Evolutionary conservation across 2,329 filamentous ascomycete species (phyloP).

Genomic region (Ceratocystis papillata): DNA sequence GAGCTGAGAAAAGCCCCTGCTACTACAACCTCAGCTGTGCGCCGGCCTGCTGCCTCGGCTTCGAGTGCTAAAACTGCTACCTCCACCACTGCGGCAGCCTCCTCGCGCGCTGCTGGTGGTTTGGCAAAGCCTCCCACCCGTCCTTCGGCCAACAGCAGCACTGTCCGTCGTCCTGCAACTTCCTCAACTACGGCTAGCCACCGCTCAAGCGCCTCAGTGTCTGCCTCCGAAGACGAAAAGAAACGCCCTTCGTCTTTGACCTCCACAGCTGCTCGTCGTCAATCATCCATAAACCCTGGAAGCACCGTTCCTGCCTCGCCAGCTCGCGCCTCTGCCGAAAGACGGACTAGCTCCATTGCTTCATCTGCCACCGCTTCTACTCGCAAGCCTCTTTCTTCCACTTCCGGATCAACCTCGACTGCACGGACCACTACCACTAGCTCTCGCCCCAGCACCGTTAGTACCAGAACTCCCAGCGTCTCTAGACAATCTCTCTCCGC

Average conservation of each 20-base stretch:
- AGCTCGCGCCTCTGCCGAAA: constrained; percentile 30
- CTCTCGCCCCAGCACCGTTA: constrained; percentile 26
- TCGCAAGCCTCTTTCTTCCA: constrained; percentile 23
- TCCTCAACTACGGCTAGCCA: constrained; percentile 36
- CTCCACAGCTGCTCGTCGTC: constrained; percentile 31
- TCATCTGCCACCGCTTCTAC: constrained; percentile 30
- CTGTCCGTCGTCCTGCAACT: constrained; percentile 31
- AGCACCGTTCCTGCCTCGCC: constrained; percentile 28
- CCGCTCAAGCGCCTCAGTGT: constrained; percentile 39
- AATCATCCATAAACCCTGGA: constrained; percentile 29
- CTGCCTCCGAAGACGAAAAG: constrained; percentile 43
- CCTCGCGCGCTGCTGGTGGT: constrained; percentile 32
- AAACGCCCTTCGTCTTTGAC: constrained; percentile 29
- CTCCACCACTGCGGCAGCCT: constrained; percentile 26
- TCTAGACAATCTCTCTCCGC: constrained; percentile 31
- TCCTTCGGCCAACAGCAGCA: constrained; percentile 34
- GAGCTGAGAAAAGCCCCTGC: constrained; percentile 32
- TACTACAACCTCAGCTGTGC: constrained; percentile 29
- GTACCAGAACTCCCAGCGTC: constrained; percentile 30
- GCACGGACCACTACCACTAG: constrained; percentile 15
- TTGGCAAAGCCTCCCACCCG: constrained; percentile 42
- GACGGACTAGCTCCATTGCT: constrained; percentile 32
- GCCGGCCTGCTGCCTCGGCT: constrained; percentile 31
- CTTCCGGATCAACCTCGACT: constrained; percentile 7
- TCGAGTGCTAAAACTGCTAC: constrained; percentile 29